Evolutionary conservation across 139 green algal species (phyloP).

Genomic region (Chlamydomonas eustigma): DNA sequence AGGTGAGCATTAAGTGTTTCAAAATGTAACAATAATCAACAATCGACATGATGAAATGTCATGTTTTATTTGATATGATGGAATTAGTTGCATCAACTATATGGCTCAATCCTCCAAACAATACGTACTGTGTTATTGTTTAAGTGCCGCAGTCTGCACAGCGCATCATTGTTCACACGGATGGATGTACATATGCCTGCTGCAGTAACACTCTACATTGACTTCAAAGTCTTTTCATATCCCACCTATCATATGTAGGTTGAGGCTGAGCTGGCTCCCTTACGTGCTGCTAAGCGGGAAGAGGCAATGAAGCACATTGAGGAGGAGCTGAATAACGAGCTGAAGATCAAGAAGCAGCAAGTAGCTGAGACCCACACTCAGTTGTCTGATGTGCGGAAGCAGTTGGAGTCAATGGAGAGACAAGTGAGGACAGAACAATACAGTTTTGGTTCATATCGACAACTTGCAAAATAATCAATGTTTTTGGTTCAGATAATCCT

Average conservation of each 20-base stretch:
- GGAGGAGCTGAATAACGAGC: slow-evolving; percentile 25
- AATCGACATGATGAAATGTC: too few species aligned
- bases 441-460: not conserved
- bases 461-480: not conserved
- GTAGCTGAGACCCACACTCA: not conserved
- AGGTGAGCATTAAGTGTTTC: slow-evolving; percentile 5
- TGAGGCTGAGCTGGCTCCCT: not conserved
- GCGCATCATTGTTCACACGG: too few species aligned
- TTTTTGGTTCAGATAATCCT: too few species aligned
- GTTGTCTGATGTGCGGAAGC: not conserved
- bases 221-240: too few species aligned
- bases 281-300: not conserved
- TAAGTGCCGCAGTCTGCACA: too few species aligned
- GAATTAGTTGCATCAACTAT: too few species aligned
- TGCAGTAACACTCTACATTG: too few species aligned
- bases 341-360: slow-evolving; percentile 7
- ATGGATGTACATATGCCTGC: too few species aligned
- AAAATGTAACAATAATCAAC: not conserved
- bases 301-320: not conserved
- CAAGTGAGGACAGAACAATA: not conserved
- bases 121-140: too few species aligned
- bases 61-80: too few species aligned
- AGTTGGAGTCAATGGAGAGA: not conserved
- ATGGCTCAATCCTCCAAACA: too few species aligned
- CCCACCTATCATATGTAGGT: too few species aligned